Conservation (phyloP, 2,329 filamentous ascomycete species). For the Cladosporium velox region DNA sequence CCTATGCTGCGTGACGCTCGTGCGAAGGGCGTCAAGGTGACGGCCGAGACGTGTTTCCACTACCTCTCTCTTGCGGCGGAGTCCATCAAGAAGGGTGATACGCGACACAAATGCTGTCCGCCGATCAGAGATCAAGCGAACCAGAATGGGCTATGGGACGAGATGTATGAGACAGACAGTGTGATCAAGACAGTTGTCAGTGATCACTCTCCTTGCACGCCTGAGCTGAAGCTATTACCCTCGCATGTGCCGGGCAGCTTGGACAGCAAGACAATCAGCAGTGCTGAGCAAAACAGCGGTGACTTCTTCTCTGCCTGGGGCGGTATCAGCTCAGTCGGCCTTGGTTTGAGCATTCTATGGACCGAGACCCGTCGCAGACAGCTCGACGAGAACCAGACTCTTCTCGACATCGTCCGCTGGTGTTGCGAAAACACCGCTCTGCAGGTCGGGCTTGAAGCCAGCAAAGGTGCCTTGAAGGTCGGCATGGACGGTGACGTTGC, state of each 20-base stretch:
- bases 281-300: conserved; percentile 55
- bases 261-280: conserved; percentile 31
- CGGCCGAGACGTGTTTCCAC: conserved; percentile 93
- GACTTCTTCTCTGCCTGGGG: conserved; percentile 98
- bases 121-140: conserved; percentile 82
- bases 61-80: conserved; percentile 86
- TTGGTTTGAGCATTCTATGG: conserved; percentile 89
- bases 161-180: conserved; percentile 64
- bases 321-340: conserved; percentile 89
- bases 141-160: conserved; percentile 83
- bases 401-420: conserved; percentile 80
- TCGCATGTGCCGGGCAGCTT: conserved; percentile 59
- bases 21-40: conserved; percentile 75
- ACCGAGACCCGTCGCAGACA: conserved; percentile 69
- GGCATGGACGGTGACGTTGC: conserved; percentile 91
- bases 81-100: conserved; percentile 79
- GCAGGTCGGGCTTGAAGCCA: conserved; percentile 80
- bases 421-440: conserved; percentile 84
- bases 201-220: conserved; percentile 95
- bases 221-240: conserved; percentile 86
- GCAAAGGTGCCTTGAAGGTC: conserved; percentile 75
- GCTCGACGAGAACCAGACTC: conserved; percentile 51
- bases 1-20: conserved; percentile 76
- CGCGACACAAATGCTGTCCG: conserved; percentile 91
- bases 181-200: conserved; percentile 91